Evolutionary conservation across 768 basidiomycete genomes (phyloP).

Genomic region (Kwoniella sp.): DNA sequence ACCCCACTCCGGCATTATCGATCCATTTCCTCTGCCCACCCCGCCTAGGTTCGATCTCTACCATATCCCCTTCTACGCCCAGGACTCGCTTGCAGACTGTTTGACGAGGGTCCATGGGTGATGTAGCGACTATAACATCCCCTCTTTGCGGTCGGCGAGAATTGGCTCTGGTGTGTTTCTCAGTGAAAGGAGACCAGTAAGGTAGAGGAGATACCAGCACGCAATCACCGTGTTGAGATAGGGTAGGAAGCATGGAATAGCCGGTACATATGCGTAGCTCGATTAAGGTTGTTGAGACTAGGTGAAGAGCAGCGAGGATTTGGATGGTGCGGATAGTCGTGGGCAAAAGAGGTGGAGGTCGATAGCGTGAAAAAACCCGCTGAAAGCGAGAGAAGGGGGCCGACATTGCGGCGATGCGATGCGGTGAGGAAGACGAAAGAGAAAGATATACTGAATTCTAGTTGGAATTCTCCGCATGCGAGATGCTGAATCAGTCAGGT

Average conservation of each 20-base stretch:
- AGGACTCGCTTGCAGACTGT: conserved; percentile 85
- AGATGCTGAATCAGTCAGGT: no score
- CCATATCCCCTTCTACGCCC: conserved; percentile 82
- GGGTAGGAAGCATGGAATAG: conserved; percentile 57
- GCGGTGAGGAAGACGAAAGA: neutral
- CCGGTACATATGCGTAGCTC: conserved; percentile 51
- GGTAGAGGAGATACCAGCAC: conserved; percentile 53
- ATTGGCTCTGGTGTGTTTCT: conserved; percentile 14
- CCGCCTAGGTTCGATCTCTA: conserved; percentile 79
- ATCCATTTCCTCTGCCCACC: conserved; percentile 30
- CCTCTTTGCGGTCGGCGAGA: conserved; percentile 61
- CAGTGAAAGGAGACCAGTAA: conserved; percentile 36
- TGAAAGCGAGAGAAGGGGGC: conserved; percentile 13
- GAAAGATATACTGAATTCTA: no score
- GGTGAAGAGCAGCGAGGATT: conserved; percentile 40
- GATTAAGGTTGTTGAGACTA: conserved; percentile 45
- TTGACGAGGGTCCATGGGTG: conserved; percentile 68
- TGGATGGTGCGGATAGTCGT: conserved; percentile 35
- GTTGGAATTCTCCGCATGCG: no score
- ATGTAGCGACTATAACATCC: conserved; percentile 72
- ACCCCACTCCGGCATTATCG: conserved; percentile 18
- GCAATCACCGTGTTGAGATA: conserved; percentile 49
- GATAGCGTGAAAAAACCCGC: conserved; percentile 11
- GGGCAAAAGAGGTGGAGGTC: conserved; percentile 32
- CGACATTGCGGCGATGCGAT: conserved; percentile 7